These are phyloP conservation scores for Wickerhamiella kurtzmanii DNA, from an alignment of 805 yeast species.

Conservation along the genomic window DNA sequence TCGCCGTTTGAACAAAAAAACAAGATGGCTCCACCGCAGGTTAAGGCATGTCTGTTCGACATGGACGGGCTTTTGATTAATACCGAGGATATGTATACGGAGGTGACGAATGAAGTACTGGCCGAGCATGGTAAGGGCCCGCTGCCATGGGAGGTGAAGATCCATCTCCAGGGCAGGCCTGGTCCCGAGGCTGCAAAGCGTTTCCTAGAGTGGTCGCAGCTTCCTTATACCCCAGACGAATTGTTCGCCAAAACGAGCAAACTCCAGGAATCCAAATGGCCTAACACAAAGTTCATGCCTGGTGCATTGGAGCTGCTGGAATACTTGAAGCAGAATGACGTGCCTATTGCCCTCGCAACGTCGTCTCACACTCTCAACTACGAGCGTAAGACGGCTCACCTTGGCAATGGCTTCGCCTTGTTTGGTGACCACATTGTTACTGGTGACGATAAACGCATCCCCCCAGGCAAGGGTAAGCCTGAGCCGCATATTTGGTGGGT, in stretches of 20 bases:
- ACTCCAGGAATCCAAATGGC: conserved; percentile 50
- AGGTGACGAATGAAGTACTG: conserved; percentile 53
- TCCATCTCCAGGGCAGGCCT: conserved; percentile 81
- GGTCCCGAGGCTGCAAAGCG: conserved; percentile 59
- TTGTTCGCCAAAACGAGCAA: conserved; percentile 38
- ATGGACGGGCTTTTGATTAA: conserved; percentile 91
- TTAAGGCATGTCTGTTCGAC: conserved; percentile 63
- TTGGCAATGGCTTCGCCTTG: conserved; percentile 44
- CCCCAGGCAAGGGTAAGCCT: conserved; percentile 85
- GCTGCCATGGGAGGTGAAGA: conserved; percentile 76
- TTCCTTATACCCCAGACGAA: conserved; percentile 58
- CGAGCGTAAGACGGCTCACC: conserved; percentile 58
- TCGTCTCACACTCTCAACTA: conserved; percentile 56
- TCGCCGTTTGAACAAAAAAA: neutral
- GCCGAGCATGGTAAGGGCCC: conserved; percentile 62
- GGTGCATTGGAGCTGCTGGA: conserved; percentile 67
- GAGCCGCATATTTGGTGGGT: conserved; percentile 83
- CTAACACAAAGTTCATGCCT: conserved; percentile 51
- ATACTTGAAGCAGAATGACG: conserved; percentile 34
- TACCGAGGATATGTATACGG: conserved; percentile 85
- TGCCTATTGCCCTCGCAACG: conserved; percentile 87
- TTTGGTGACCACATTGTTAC: conserved; percentile 63
- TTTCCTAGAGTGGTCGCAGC: conserved; percentile 52
- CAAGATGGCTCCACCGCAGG: neutral
- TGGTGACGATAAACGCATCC: conserved; percentile 79